Conservation (phyloP, 2,329 filamentous ascomycete genomes). For the Colletotrichum ledebouriae region DNA sequence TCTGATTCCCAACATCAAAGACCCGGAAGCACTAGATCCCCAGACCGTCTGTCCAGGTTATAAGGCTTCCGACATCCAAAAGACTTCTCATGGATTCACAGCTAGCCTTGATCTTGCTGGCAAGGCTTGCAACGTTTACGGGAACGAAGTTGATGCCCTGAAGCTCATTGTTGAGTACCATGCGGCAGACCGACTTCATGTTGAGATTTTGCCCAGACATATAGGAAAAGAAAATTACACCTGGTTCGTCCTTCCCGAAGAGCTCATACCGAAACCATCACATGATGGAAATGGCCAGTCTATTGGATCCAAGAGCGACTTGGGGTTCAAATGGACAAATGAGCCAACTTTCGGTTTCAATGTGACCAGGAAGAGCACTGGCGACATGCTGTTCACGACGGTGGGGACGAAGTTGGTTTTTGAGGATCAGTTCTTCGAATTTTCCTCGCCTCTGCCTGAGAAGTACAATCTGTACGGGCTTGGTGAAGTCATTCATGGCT, state of each 20-base stretch:
- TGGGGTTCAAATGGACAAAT: constrained; percentile 67
- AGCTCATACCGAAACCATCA: constrained; percentile 69
- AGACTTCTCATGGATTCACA: constrained; percentile 68
- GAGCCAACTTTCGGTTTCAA: constrained; percentile 76
- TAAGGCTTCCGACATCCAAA: constrained; percentile 70
- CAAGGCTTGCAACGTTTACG: constrained; percentile 80
- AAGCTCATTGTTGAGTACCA: constrained; percentile 78
- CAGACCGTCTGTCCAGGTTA: constrained; percentile 75
- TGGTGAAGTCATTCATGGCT: constrained; percentile 78
- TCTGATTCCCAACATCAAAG: constrained; percentile 36
- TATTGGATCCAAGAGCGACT: constrained; percentile 59
- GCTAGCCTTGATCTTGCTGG: constrained; percentile 80
- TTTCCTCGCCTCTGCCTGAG: constrained; percentile 74
- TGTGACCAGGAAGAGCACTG: constrained; percentile 69
- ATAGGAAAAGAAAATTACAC: constrained; percentile 72
- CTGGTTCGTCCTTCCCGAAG: constrained; percentile 76
- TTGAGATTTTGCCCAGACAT: constrained; percentile 77
- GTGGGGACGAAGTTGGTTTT: constrained; percentile 75
- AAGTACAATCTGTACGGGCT: constrained; percentile 83
- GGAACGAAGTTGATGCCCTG: constrained; percentile 78
- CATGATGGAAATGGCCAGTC: constrained; percentile 18
- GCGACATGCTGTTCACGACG: constrained; percentile 78
- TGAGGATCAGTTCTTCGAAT: constrained; percentile 84
- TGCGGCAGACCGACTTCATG: constrained; percentile 73
- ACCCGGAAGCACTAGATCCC: constrained; percentile 32